Evolutionary conservation across 2,329 filamentous ascomycete genomes (phyloP), one percentile per base, ranked within the genome.

Genomic region (Paramyrothecium sp.): DNA sequence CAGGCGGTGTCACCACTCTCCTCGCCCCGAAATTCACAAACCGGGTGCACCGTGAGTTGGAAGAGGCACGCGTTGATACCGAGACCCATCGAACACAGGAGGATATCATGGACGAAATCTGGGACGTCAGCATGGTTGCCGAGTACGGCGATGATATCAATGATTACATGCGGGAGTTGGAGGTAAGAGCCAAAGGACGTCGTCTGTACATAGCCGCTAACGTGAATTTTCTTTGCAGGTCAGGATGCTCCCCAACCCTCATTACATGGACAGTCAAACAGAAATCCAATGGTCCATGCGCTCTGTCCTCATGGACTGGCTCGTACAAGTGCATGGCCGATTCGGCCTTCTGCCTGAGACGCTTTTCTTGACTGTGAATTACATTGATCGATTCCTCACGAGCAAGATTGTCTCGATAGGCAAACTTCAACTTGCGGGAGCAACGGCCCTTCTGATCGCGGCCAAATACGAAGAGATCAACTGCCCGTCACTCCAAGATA

Each of bases 271-370:
- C 61, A 88, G 90, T 63, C 95, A 99, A 73, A 88, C 89, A n/a
- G 94, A 98, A 74, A 96, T 99, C 57, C 91, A 97, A 71, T 99
- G 95, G 95, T 97, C 93, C 3, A 99, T 98, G 95, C 91, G 95
- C 51, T 89, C 92, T 7, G 92, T 98, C 21, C 82, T 99, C 55
- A 96, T 99, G 88, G 95, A 98, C 74, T 99, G 95, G 95, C 82
- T 99, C 48, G 90, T 98, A 51, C 93, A 99, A 73, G 95, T 99
- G 30, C 95, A 99, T 72, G 86, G 89, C 65, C 91, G 95, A 38
- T 99, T 99, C 77, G 86, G 84, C 38, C 84, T 99, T 26, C 85
- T 98, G 10, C 94, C 94, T 0, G 95, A 99, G 79, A 99, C 95
- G 0, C 80, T 99, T 7, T 99, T 97, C 77, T 85, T 98, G 57